phyloP scores from a whole-genome alignment of 1,139 yeast genomes.

The Geotrichum bryndzae region DNA sequence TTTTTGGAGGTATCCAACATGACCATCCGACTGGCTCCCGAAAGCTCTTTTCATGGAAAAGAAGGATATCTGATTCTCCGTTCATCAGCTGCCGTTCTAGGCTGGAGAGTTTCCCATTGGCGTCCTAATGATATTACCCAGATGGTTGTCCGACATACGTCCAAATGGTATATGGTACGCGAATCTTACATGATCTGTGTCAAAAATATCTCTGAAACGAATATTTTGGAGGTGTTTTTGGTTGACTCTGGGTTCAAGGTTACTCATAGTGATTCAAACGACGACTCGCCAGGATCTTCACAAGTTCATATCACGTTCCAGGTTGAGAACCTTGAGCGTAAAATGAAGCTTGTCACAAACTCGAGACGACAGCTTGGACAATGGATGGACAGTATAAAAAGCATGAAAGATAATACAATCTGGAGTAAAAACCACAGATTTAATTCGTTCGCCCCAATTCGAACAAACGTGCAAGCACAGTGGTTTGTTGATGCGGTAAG shows the following conservation, averaged over 20 bases:
- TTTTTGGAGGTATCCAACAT: constrained; percentile 88
- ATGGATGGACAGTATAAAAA: constrained; percentile 72
- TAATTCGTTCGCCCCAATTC: constrained; percentile 85
- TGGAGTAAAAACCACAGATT: constrained; percentile 78
- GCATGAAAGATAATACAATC: constrained; percentile 59
- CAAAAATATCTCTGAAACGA: constrained; percentile 75
- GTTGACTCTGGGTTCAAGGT: constrained; percentile 69
- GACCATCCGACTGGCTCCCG: constrained; percentile 76
- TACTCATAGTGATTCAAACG: constrained; percentile 22
- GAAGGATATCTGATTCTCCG: constrained; percentile 80
- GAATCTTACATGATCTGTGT: constrained; percentile 82
- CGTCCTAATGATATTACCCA: constrained; percentile 58
- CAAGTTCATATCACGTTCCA: constrained; percentile 45
- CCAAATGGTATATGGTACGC: constrained; percentile 86
- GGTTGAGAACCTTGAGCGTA: constrained; percentile 74
- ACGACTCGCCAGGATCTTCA: constrained; percentile 9
- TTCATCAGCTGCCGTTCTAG: constrained; percentile 79
- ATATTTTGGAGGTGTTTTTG: constrained; percentile 84
- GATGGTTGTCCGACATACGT: constrained; percentile 84
- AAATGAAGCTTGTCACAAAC: constrained; percentile 64
- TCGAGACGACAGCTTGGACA: constrained; percentile 63
- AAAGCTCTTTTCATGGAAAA: constrained; percentile 75
- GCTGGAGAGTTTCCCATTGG: constrained; percentile 94
- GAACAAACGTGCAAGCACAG: constrained; percentile 81
- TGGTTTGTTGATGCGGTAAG: constrained; percentile 86